These are phyloP conservation scores for Boeremia lycopersici DNA, from an alignment of 2,329 filamentous ascomycete species.

Conservation along the genomic window DNA sequence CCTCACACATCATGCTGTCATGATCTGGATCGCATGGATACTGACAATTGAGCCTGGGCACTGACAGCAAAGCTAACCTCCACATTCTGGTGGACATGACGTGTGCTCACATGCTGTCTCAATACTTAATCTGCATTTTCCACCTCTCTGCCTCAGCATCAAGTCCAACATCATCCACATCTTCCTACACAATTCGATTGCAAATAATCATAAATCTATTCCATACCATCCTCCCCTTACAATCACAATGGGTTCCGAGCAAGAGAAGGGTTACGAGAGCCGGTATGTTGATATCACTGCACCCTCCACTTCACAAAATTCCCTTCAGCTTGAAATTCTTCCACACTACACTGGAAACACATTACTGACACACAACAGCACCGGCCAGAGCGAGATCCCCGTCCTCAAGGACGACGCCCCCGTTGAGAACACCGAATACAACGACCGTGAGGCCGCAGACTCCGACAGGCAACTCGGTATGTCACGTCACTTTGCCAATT, in stretches of 20 bases:
- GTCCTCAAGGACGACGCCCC: conserved; percentile 55
- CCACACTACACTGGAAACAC: not conserved
- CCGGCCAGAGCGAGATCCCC: conserved; percentile 53
- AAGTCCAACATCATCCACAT: not conserved
- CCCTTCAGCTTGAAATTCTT: not conserved
- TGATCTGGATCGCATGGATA: conserved; percentile 14
- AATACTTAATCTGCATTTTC: conserved; percentile 19
- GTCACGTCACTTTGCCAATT: not conserved
- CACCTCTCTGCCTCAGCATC: not conserved
- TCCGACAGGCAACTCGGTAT: conserved; percentile 56
- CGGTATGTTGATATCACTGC: no score
- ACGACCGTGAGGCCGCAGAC: conserved; percentile 53
- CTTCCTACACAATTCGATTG: not conserved
- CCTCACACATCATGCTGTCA: conserved; percentile 30
- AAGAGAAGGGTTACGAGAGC: conserved; percentile 17
- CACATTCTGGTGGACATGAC: conserved; percentile 15
- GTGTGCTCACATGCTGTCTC: not conserved
- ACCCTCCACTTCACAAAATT: not conserved
- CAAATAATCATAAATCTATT: not conserved
- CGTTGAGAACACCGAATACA: conserved; percentile 51
- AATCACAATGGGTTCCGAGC: conserved; percentile 35
- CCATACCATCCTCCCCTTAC: not conserved
- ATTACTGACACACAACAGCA: conserved; percentile 43
- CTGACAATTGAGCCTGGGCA: conserved; percentile 1
- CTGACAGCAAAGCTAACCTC: not conserved